Conservation (phyloP, 208 protist species). For the Acanthamoeba culbertsoni region DNA sequence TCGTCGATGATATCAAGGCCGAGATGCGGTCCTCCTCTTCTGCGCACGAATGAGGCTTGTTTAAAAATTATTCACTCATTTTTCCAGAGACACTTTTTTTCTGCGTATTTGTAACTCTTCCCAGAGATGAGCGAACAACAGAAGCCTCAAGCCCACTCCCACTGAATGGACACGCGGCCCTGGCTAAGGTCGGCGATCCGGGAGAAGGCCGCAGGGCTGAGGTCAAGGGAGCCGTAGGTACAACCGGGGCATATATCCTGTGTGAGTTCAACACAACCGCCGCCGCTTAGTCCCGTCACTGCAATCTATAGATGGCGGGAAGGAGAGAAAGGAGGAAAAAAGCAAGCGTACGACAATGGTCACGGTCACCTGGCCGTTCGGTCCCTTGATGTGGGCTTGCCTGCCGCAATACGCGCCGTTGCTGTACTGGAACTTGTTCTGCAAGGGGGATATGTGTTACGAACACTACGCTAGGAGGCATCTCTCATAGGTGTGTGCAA, state of each 20-base stretch:
- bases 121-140: too few relatives aligned
- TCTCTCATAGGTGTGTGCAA: too few relatives aligned
- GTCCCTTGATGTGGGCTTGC: background rate
- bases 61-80: too few relatives aligned
- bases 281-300: too few relatives aligned
- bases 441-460: too few relatives aligned
- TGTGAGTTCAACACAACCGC: too few relatives aligned
- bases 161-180: slow-evolving; percentile 42
- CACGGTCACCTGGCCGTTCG: slow-evolving; percentile 7
- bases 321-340: background rate
- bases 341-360: slow-evolving; percentile 17
- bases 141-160: too few relatives aligned
- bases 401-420: slow-evolving; percentile 15
- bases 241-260: slow-evolving; percentile 58
- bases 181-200: background rate
- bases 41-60: too few relatives aligned
- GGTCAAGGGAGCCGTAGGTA: background rate
- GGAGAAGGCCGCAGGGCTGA: slow-evolving; percentile 52
- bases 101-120: too few relatives aligned
- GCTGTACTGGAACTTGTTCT: slow-evolving; percentile 26
- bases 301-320: background rate
- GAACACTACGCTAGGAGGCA: too few relatives aligned
- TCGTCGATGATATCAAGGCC: slow-evolving; percentile 5
- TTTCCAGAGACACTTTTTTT: too few relatives aligned
- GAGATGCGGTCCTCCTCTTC: background rate